These are phyloP conservation scores for Raffaelea arxii DNA, from an alignment of 2,329 filamentous ascomycete genomes.

Conservation along the genomic window DNA sequence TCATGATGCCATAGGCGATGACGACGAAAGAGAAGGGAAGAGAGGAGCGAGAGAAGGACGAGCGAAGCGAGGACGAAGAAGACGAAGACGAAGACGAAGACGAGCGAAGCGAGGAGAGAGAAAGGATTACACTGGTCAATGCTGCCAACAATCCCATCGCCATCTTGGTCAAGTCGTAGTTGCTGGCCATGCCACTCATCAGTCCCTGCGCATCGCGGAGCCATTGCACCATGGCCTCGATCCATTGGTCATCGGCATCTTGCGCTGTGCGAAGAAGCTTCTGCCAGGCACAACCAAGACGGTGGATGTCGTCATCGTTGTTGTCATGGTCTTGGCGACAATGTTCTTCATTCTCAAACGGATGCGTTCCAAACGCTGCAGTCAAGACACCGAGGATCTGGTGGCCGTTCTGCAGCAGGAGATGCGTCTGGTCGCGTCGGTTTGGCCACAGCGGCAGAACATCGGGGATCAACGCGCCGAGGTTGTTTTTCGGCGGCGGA, in stretches of 20 bases:
- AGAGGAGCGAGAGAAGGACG: conserved; percentile 14
- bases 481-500: conserved; percentile 78
- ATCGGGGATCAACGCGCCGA: conserved; percentile 75
- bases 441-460: conserved; percentile 69
- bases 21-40: conserved; percentile 41
- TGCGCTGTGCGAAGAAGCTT: conserved; percentile 17
- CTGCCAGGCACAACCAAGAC: conserved; percentile 63
- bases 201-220: conserved; percentile 62
- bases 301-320: conserved; percentile 40
- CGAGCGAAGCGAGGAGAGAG: conserved; percentile 19
- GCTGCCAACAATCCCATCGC: conserved; percentile 32
- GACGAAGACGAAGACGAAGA: conserved; percentile 23
- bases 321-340: too few relatives aligned
- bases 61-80: conserved; percentile 19
- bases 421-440: conserved; percentile 50
- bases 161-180: conserved; percentile 68
- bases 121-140: conserved; percentile 23
- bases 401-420: conserved; percentile 67
- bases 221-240: conserved; percentile 43
- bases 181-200: conserved; percentile 85
- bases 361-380: conserved; percentile 53
- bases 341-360: conserved; percentile 27
- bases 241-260: conserved; percentile 7
- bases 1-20: conserved; percentile 67
- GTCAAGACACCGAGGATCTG: conserved; percentile 73